Percentiles rank a stretch among this genome's conserved stretches.
Evolutionary conservation across 805 yeast genomes (phyloP).

Genomic region (Metschnikowia lunata): DNA sequence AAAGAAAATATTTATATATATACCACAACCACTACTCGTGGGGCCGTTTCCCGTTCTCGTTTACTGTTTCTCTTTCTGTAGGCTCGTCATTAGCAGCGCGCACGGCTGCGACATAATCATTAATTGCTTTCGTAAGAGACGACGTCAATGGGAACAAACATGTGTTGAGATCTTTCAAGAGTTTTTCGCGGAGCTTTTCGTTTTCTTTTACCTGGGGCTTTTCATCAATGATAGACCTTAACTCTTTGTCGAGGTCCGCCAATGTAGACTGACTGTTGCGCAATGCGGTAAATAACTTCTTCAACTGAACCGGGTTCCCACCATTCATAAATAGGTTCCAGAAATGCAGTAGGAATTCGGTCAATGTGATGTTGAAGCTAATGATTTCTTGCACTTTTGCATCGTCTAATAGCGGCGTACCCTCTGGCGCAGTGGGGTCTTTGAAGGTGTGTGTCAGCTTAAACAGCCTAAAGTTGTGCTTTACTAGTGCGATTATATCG

Average conservation of each 20-base stretch:
- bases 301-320: slow-evolving; percentile 34
- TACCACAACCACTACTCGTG: slow-evolving; percentile 9
- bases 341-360: slow-evolving; percentile 41
- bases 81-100: slow-evolving; percentile 16
- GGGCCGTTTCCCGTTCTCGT: slow-evolving; percentile 35
- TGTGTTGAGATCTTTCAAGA: slow-evolving; percentile 28
- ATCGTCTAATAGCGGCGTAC: slow-evolving; percentile 34
- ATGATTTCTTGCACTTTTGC: slow-evolving; percentile 30
- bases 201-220: slow-evolving; percentile 20
- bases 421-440: slow-evolving; percentile 11
- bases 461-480: slow-evolving; percentile 51
- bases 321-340: slow-evolving; percentile 38
- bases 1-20: too few relatives aligned
- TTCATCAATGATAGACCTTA: slow-evolving; percentile 12
- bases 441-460: slow-evolving; percentile 26
- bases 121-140: slow-evolving; percentile 32
- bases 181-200: slow-evolving; percentile 31
- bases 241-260: slow-evolving; percentile 23
- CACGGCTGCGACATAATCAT: slow-evolving; percentile 32
- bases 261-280: slow-evolving; percentile 32
- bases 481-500: slow-evolving; percentile 46
- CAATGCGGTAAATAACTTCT: slow-evolving; percentile 34
- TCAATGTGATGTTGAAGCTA: slow-evolving; percentile 35
- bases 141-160: slow-evolving; percentile 30
- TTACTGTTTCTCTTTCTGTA: slow-evolving; percentile 18